Conservation (phyloP, 441 rosid genomes). For the Kokia cookei region DNA sequence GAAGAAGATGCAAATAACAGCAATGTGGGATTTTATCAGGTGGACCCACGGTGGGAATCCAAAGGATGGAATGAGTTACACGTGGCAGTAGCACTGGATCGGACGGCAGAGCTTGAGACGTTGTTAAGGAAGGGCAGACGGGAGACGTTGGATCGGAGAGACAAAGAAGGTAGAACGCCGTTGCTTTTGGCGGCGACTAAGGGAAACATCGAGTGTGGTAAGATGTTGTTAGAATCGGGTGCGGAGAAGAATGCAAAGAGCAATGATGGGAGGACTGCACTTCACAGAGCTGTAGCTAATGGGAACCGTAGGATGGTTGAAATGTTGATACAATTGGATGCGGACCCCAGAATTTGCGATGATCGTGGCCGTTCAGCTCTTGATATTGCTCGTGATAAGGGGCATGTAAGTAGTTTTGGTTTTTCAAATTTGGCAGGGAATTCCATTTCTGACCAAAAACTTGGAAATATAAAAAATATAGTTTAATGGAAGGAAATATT, state of each 20-base stretch:
- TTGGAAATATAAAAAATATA: no score
- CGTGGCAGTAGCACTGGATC: slow-evolving; percentile 27
- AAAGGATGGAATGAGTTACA: slow-evolving; percentile 36
- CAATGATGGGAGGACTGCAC: slow-evolving; percentile 30
- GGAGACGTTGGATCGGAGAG: slow-evolving; percentile 28
- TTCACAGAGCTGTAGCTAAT: slow-evolving; percentile 26
- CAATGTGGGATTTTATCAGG: background rate
- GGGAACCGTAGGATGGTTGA: slow-evolving; percentile 42
- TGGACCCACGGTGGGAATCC: slow-evolving; percentile 15
- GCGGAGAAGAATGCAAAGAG: slow-evolving; percentile 31
- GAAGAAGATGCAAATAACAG: background rate
- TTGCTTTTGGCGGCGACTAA: slow-evolving; percentile 31
- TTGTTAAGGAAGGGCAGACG: slow-evolving; percentile 8
- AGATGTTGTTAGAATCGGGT: slow-evolving; percentile 30
- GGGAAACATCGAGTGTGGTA: slow-evolving; percentile 29
- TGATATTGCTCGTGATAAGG: slow-evolving; percentile 32
- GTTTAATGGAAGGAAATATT: no score
- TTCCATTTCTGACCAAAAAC: no score
- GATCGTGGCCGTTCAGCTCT: slow-evolving; percentile 42
- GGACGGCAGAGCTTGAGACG: slow-evolving; percentile 21
- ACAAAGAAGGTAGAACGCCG: slow-evolving; percentile 36
- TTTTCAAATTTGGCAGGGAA: background rate
- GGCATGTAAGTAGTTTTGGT: slow-evolving; percentile 26
- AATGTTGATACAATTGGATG: slow-evolving; percentile 30
- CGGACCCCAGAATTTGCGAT: slow-evolving; percentile 36